Conservation (phyloP, 805 yeast species). For the Schwanniomyces pseudopolymorphus region DNA sequence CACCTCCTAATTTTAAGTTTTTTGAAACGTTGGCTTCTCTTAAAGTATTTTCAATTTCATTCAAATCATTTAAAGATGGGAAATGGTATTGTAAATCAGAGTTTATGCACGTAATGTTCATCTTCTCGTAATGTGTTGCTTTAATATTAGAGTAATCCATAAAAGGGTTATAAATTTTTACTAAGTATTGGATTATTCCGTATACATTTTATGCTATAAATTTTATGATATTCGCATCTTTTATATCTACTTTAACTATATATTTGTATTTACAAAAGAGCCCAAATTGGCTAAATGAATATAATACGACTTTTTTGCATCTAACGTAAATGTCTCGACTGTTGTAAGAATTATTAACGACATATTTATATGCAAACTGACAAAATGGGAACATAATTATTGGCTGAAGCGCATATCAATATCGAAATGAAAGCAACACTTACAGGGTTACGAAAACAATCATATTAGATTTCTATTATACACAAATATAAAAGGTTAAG, state of each 20-base stretch:
- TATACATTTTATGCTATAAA: too few species aligned
- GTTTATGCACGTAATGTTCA: neutral
- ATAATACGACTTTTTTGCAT: neutral
- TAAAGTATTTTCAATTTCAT: neutral
- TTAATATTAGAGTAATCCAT: neutral
- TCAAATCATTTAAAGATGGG: slow-evolving; percentile 6
- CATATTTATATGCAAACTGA: neutral
- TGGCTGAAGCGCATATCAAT: neutral
- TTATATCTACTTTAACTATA: neutral
- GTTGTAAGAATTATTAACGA: neutral
- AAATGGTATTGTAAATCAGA: slow-evolving; percentile 12
- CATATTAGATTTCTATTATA: neutral
- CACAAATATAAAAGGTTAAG: neutral
- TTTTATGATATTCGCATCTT: neutral
- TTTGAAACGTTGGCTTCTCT: slow-evolving; percentile 12
- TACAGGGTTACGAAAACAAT: neutral
- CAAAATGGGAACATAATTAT: neutral
- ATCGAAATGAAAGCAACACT: neutral
- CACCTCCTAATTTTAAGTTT: slow-evolving; percentile 11
- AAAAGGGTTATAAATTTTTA: too few species aligned
- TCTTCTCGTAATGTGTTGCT: neutral
- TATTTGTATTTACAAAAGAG: neutral
- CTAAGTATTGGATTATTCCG: too few species aligned
- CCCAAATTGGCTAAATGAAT: neutral
- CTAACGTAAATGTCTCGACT: neutral